Percentiles rank a stretch among this genome's conserved stretches.
Conservation (phyloP, 1,284 basidiomycete species). For the Termitomyces sp. region DNA sequence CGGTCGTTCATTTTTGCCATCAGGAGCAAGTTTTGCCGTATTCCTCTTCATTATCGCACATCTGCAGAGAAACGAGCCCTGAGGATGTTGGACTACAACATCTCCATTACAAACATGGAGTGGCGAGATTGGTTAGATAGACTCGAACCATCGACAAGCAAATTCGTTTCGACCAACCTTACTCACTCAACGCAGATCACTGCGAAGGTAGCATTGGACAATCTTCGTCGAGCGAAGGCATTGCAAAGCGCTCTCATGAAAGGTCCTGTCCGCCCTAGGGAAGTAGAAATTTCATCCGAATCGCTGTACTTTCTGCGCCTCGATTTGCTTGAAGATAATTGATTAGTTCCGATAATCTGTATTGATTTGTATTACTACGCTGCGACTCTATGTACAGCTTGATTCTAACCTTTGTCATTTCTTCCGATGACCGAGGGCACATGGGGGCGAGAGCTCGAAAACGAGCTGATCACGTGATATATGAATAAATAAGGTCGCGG, state of each 20-base stretch:
- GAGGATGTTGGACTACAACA: constrained; percentile 20
- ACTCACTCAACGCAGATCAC: constrained; percentile 3
- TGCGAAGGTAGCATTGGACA: constrained; percentile 1
- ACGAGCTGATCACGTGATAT: neutral
- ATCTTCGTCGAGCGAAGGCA: neutral
- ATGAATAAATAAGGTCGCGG: neutral
- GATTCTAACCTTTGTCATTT: neutral
- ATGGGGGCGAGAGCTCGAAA: neutral
- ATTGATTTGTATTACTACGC: neutral
- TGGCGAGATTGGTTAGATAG: constrained; percentile 21
- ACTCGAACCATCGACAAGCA: constrained; percentile 7
- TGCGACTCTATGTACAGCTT: too few relatives aligned
- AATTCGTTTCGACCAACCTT: neutral
- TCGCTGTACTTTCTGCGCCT: neutral
- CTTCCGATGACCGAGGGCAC: neutral
- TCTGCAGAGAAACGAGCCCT: constrained; percentile 21
- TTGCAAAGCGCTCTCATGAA: neutral
- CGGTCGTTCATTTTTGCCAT: constrained; percentile 3
- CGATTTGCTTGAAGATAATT: neutral
- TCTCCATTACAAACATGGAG: constrained; percentile 18
- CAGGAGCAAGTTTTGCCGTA: constrained; percentile 17
- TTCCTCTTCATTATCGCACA: constrained; percentile 14
- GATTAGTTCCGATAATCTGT: neutral
- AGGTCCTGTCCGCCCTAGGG: neutral
- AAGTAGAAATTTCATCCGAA: neutral